phyloP scores from a whole-genome alignment of 2,329 filamentous ascomycete genomes.

The Phoma herbarum region DNA sequence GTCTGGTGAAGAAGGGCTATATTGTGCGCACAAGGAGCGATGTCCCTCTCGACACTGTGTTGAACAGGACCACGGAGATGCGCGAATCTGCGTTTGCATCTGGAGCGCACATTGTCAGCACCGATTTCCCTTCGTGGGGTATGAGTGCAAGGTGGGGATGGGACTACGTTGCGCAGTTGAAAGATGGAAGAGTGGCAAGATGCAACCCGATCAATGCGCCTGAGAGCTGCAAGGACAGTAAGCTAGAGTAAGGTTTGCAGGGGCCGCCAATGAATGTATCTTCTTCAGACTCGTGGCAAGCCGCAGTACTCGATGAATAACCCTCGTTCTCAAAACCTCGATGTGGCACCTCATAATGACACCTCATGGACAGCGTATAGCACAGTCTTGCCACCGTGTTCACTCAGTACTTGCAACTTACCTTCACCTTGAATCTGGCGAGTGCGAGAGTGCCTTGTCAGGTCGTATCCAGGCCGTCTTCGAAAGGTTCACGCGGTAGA shows the following conservation, averaged over 20 bases:
- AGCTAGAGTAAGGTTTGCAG: conserved; percentile 6
- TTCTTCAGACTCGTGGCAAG: background rate
- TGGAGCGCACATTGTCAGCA: conserved; percentile 61
- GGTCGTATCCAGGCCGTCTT: too few species aligned
- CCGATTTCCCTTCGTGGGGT: conserved; percentile 59
- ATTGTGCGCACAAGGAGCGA: conserved; percentile 61
- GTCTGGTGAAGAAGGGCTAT: conserved; percentile 58
- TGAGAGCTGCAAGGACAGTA: conserved; percentile 44
- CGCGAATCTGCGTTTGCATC: conserved; percentile 56
- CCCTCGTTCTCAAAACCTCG: background rate
- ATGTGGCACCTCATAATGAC: background rate
- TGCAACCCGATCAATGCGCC: conserved; percentile 53
- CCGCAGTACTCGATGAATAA: background rate
- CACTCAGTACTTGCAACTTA: too few species aligned
- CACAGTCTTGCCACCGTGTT: too few species aligned
- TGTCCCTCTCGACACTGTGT: conserved; percentile 56
- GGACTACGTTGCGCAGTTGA: conserved; percentile 56
- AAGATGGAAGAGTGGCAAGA: conserved; percentile 41
- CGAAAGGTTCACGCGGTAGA: too few species aligned
- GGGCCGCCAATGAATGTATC: background rate
- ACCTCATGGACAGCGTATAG: too few species aligned
- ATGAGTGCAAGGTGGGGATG: conserved; percentile 59
- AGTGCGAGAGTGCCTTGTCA: too few species aligned
- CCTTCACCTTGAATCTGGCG: too few species aligned
- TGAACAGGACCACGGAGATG: conserved; percentile 54